Evolutionary conservation across 1,284 basidiomycete genomes (phyloP), one percentile per base, ranked within the genome.

Genomic region (Fomitiporia mediterranea): DNA sequence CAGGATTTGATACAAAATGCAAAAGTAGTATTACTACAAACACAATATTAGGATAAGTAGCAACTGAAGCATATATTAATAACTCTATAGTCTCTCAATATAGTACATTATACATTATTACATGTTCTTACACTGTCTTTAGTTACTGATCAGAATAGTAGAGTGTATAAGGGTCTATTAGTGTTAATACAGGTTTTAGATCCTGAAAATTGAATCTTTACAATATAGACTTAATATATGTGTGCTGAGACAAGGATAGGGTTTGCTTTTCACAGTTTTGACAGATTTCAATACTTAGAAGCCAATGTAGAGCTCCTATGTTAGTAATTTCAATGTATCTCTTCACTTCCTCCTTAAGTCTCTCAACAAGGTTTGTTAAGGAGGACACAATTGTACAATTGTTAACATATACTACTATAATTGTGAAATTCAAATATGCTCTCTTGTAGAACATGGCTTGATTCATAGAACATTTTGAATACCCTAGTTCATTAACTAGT

Each of bases 31-130:
- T 44, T 9, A 58, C 46, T 2, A 60, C 49, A 44, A 55, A 61
- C 11, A 50, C 57, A 13, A 64, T 59, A 39, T 63, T 57, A 11
- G 62, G 63, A 13, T 63, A 23, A 3, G 70, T 72, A 0, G 62
- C 64, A 5, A 70, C 51, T 4, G 63, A 65, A 4, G 67, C 66
- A 50, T 71, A 72, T 63, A 69, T 68, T 37, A 73, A 58, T 1
- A 64, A 66, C 0, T 70, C 68, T 3, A 72, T 51, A 11, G 63
- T 65, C 55, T 61, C 56, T 37, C 44, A 55, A 60, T 68, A 68
- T 6, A 66, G 71, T 0, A 66, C 58, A 49, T 69, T 61, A 0
- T 56, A 57, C 68, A 70, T 72, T 3, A 39, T 51, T 1, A 60
- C 58, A 48, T 54, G 35, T 27, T 70, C 64, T 7, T 51, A 19